These are phyloP conservation scores for Alternaria angustiovoidea DNA, from an alignment of 2,329 filamentous ascomycete genomes.

Conservation along the genomic window DNA sequence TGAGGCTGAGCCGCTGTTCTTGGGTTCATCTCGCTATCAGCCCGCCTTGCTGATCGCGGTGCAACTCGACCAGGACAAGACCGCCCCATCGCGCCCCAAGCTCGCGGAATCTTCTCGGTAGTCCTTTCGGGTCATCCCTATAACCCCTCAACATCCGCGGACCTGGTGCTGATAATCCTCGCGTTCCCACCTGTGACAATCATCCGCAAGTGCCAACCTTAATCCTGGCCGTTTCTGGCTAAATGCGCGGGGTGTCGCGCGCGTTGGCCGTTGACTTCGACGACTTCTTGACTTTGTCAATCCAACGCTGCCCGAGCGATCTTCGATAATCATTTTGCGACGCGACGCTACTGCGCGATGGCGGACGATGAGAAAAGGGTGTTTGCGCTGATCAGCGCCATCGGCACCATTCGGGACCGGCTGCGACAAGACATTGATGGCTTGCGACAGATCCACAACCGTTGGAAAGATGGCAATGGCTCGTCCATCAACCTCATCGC, in stretches of 20 bases:
- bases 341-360: constrained; percentile 29
- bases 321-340: constrained; percentile 16
- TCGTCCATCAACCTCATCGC: constrained; percentile 49
- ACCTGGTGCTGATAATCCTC: constrained; percentile 7
- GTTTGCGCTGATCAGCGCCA: constrained; percentile 38
- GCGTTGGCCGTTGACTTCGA: constrained; percentile 9
- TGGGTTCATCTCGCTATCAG: not conserved
- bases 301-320: constrained; percentile 10
- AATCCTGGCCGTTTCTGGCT: constrained; percentile 6
- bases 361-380: constrained; percentile 40
- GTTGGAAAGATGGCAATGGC: constrained; percentile 40
- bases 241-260: constrained; percentile 10
- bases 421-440: constrained; percentile 44
- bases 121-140: constrained; percentile 9
- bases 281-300: constrained; percentile 2
- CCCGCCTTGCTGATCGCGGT: constrained; percentile 6
- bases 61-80: not conserved
- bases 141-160: constrained; percentile 10
- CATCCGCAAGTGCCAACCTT: constrained; percentile 21
- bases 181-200: constrained; percentile 10
- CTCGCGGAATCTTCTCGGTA: constrained; percentile 10
- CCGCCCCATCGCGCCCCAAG: constrained; percentile 4
- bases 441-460: constrained; percentile 47
- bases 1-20: not conserved
- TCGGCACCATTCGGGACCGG: constrained; percentile 40